phyloP scores from a whole-genome alignment of 1,284 basidiomycete species.

The Fomes fomentarius region DNA sequence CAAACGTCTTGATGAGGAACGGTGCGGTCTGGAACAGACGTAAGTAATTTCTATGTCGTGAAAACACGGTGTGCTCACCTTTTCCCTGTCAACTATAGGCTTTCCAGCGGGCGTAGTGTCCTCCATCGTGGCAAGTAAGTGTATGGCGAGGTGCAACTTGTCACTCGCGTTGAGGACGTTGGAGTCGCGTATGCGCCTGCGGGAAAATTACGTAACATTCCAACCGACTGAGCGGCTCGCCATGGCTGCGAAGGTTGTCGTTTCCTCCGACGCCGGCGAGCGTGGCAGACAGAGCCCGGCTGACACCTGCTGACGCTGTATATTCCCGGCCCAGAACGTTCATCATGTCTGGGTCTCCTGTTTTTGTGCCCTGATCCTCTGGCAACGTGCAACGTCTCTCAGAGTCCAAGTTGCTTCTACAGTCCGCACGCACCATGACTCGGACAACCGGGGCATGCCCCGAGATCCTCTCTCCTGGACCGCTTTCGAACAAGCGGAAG shows the following conservation, averaged over 20 bases:
- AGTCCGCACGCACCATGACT: no score
- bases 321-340: neutral
- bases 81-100: slow-evolving; percentile 42
- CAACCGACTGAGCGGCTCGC: neutral
- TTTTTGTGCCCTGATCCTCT: neutral
- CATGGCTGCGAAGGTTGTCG: neutral
- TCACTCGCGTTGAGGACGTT: neutral
- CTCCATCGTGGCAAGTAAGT: slow-evolving; percentile 15
- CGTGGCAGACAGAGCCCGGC: neutral
- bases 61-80: slow-evolving; percentile 29
- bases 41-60: no score
- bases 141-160: neutral
- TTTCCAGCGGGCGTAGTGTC: slow-evolving; percentile 34
- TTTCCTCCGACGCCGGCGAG: neutral
- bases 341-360: neutral
- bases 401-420: no score
- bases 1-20: slow-evolving; percentile 79
- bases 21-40: slow-evolving; percentile 59
- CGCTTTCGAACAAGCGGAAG: slow-evolving; percentile 17
- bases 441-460: slow-evolving; percentile 3
- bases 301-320: neutral
- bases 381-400: neutral
- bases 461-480: neutral
- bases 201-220: neutral
- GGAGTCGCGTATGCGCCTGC: neutral